Conservation (phyloP, 2,329 filamentous ascomycete genomes). For the Botrytis squamosa region DNA sequence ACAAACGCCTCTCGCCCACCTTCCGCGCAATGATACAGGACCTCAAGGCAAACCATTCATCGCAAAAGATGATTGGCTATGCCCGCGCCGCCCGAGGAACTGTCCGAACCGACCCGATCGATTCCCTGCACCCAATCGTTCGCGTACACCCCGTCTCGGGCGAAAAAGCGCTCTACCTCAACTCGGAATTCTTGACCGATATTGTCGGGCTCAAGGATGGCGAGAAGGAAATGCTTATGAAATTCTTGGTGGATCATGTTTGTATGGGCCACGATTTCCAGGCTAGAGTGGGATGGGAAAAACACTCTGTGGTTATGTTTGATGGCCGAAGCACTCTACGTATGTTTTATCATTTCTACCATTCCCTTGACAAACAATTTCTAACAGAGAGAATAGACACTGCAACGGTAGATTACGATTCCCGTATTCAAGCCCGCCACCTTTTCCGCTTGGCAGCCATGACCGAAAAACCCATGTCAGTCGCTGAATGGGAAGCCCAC, state of each 20-base stretch:
- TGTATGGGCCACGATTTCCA: constrained; percentile 68
- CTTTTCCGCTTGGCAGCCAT: constrained; percentile 51
- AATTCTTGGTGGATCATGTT: constrained; percentile 66
- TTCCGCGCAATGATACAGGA: constrained; percentile 51
- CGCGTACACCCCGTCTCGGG: constrained; percentile 70
- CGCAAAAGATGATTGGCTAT: constrained; percentile 56
- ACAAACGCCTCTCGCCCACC: constrained; percentile 44
- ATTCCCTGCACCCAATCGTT: constrained; percentile 66
- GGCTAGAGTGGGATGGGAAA: constrained; percentile 65
- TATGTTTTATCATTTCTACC: constrained; percentile 36
- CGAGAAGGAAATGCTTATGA: constrained; percentile 65
- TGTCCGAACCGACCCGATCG: constrained; percentile 60
- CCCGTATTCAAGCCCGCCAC: constrained; percentile 47
- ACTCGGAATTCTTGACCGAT: constrained; percentile 63
- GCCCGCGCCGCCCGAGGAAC: constrained; percentile 54
- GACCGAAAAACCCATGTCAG: constrained; percentile 50
- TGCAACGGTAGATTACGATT: constrained; percentile 51
- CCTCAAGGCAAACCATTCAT: constrained; percentile 62
- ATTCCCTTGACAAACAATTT: background rate
- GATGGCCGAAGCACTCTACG: constrained; percentile 49
- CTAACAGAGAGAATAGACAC: constrained; percentile 42
- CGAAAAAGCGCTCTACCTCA: constrained; percentile 71
- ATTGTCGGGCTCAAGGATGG: constrained; percentile 67
- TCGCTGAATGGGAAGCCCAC: constrained; percentile 32
- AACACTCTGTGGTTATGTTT: constrained; percentile 51